A percentile compares a stretch with the other conserved stretches of the same genome.
Evolutionary conservation across 768 basidiomycete species (phyloP).

Genomic region (Psilocybe azurescens): DNA sequence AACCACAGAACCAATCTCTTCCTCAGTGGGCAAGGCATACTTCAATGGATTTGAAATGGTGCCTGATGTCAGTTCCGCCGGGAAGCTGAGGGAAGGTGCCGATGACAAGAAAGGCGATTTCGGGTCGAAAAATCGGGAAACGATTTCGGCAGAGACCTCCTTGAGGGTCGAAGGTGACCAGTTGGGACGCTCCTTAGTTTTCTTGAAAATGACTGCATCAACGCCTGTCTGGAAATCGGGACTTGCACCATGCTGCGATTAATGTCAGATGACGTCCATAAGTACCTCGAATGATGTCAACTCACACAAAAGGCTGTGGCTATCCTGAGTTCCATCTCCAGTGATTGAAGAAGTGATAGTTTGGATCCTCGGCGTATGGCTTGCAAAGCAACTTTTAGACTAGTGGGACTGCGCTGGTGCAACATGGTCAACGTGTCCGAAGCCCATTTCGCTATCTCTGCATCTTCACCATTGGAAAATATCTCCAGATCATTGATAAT

Average conservation of each 20-base stretch:
- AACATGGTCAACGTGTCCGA: slow-evolving; percentile 65
- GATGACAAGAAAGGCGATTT: slow-evolving; percentile 51
- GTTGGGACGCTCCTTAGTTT: slow-evolving; percentile 52
- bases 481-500: slow-evolving; percentile 66
- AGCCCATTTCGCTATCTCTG: slow-evolving; percentile 75
- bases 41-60: slow-evolving; percentile 36
- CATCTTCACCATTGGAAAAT: slow-evolving; percentile 41
- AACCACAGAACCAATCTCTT: slow-evolving; percentile 70
- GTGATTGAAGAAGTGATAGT: slow-evolving; percentile 63
- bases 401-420: slow-evolving; percentile 84
- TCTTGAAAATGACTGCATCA: slow-evolving; percentile 60
- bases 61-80: slow-evolving; percentile 34
- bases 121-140: slow-evolving; percentile 69
- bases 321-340: slow-evolving; percentile 88
- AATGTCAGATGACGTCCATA: slow-evolving; percentile 18
- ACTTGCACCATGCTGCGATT: slow-evolving; percentile 69
- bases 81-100: slow-evolving; percentile 49
- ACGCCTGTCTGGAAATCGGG: slow-evolving; percentile 88
- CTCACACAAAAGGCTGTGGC: slow-evolving; percentile 91
- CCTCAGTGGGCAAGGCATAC: slow-evolving; percentile 78
- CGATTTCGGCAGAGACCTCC: slow-evolving; percentile 64
- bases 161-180: slow-evolving; percentile 75
- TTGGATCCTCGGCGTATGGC: slow-evolving; percentile 76
- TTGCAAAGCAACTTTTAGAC: slow-evolving; percentile 85
- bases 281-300: slow-evolving; percentile 28